phyloP scores from a whole-genome alignment of 345 rosid genomes.

The Aquilaria yunnanensis region DNA sequence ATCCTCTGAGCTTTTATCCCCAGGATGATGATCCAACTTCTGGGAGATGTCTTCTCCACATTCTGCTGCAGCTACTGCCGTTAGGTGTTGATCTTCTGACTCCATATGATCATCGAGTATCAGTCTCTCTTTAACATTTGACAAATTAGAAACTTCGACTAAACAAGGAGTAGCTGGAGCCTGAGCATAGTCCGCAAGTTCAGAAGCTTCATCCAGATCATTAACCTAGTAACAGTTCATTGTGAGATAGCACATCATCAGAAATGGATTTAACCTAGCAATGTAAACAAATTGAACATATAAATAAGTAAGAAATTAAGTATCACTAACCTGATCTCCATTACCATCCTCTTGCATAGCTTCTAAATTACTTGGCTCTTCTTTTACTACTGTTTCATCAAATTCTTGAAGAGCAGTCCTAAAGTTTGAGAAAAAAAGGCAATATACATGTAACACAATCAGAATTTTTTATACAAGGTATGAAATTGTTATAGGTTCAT shows the following conservation, averaged over 20 bases:
- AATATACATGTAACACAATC: not conserved
- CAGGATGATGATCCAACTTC: constrained; percentile 26
- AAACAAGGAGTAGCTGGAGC: constrained; percentile 94
- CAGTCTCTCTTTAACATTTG: constrained; percentile 56
- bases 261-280: not conserved
- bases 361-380: constrained; percentile 31
- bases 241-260: constrained; percentile 9
- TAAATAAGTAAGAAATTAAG: not conserved
- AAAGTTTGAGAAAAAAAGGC: constrained; percentile 23
- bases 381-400: constrained; percentile 25
- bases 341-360: constrained; percentile 31
- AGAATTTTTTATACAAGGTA: too few relatives aligned
- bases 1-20: constrained; percentile 20
- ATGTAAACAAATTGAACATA: constrained; percentile 3
- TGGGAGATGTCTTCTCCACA: constrained; percentile 23
- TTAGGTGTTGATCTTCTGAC: constrained; percentile 40
- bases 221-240: constrained; percentile 37
- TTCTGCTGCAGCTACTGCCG: constrained; percentile 26
- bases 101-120: constrained; percentile 65
- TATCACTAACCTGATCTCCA: constrained; percentile 50
- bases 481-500: too few relatives aligned
- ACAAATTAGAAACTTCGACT: constrained; percentile 62
- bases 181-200: constrained; percentile 60
- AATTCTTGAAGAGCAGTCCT: constrained; percentile 48
- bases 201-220: constrained; percentile 37